phyloP scores from a whole-genome alignment of 1,139 yeast genomes.

The Nakaseomyces nivariensis region DNA sequence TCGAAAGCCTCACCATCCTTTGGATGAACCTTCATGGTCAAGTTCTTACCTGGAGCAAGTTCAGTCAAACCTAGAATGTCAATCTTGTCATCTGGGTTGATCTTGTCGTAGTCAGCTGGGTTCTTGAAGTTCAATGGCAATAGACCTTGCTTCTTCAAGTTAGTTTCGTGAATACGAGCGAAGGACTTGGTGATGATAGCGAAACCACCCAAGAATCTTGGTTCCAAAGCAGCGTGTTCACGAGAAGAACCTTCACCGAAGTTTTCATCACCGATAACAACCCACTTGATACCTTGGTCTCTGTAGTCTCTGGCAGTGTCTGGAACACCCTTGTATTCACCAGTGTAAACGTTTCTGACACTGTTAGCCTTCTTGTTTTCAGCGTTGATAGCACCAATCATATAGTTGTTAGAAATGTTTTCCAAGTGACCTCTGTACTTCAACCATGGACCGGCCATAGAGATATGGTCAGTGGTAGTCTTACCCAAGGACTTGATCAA shows the following conservation, averaged over 20 bases:
- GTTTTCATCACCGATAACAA: slow-evolving; percentile 97
- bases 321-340: slow-evolving; percentile 91
- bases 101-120: slow-evolving; percentile 87
- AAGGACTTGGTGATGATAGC: slow-evolving; percentile 95
- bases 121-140: slow-evolving; percentile 90
- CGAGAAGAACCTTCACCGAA: slow-evolving; percentile 99
- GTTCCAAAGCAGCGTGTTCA: slow-evolving; percentile 99
- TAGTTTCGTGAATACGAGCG: slow-evolving; percentile 94
- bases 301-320: slow-evolving; percentile 93
- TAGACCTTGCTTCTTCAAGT: slow-evolving; percentile 95
- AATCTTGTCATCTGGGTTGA: slow-evolving; percentile 81
- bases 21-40: slow-evolving; percentile 85
- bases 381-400: slow-evolving; percentile 98
- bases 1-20: slow-evolving; percentile 77
- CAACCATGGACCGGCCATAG: slow-evolving; percentile 99
- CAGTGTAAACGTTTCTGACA: slow-evolving; percentile 83
- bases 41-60: slow-evolving; percentile 88
- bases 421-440: slow-evolving; percentile 99
- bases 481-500: slow-evolving; percentile 95
- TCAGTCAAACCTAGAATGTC: slow-evolving; percentile 78
- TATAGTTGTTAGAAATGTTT: slow-evolving; percentile 96
- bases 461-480: slow-evolving; percentile 98
- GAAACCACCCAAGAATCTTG: slow-evolving; percentile 97
- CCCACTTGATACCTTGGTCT: slow-evolving; percentile 88
- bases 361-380: slow-evolving; percentile 94